Evolutionary conservation across 2,329 filamentous ascomycete species (phyloP), one percentile per base, ranked within the genome.

Genomic region (Stagonosporopsis chrysanthemi): DNA sequence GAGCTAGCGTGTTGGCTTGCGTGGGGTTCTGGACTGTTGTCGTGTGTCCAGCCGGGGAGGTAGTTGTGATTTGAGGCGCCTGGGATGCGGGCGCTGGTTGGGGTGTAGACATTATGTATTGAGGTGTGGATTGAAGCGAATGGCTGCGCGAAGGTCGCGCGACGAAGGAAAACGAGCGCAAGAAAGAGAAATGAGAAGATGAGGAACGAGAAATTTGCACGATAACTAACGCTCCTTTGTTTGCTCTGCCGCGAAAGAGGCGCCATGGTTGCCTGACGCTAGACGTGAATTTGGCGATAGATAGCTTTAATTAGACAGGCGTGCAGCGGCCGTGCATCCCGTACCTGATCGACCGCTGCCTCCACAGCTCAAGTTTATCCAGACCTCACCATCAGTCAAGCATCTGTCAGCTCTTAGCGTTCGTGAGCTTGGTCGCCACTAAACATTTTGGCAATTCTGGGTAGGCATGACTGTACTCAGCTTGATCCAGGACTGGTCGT

Each of bases 181-280:
- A 52, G 26, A n/a, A 23, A 36, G 41, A 15, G 14, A 15, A 24
- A 49, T 5, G 28, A 24, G 46, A 41, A 44, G 44, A 45, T 31
- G 28, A 49, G 33, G 40, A 24, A 19, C 14, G 17, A 41, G 45
- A 48, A 53, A 45, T 35, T 47, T 49, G 38, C 43, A 52, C 36
- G 31, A 47, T n/a, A 28, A 43, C 19, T 38, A 42, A 42, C 33
- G 23, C 53, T 47, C 53, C 53, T 51, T 56, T 54, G 41, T 46
- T 42, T 45, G 46, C 35, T 40, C 31, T 56, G 46, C 46, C 41
- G 23, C 41, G 14, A 28, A 29, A 44, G 33, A n/a, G 44, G 44
- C 44, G 55, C 40, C 28, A 44, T 58, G 55, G 55, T 58, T 58
- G 55, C 55, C 55, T 58, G 39, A 58, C 55, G 55, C 55, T 53